phyloP scores from a whole-genome alignment of 2,329 filamentous ascomycete species.

The Arthrobotrys musiformis region DNA sequence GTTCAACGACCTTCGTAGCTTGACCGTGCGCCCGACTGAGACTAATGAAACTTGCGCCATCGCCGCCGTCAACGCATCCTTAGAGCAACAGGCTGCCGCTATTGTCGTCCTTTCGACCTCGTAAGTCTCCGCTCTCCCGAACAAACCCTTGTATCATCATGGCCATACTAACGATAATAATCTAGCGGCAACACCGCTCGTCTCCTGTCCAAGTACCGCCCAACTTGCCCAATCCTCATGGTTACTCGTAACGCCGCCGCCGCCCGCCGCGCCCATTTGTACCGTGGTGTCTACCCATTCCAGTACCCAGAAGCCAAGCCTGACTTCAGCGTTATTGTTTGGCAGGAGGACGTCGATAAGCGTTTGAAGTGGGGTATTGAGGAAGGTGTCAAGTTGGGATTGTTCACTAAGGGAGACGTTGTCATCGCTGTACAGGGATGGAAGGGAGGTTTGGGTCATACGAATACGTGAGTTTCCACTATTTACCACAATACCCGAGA shows the following conservation, averaged over 20 bases:
- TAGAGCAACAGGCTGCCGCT: slow-evolving; percentile 95
- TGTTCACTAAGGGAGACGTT: slow-evolving; percentile 77
- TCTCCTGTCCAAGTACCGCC: slow-evolving; percentile 96
- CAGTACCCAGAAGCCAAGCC: slow-evolving; percentile 92
- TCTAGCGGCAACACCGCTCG: slow-evolving; percentile 87
- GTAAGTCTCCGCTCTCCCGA: slow-evolving; percentile 63
- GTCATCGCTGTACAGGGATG: slow-evolving; percentile 89
- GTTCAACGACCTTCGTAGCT: slow-evolving; percentile 91
- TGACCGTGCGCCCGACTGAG: slow-evolving; percentile 83
- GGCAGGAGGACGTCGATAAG: slow-evolving; percentile 98
- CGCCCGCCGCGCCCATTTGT: slow-evolving; percentile 90
- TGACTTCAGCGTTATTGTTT: slow-evolving; percentile 90
- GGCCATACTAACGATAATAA: slow-evolving; percentile 57
- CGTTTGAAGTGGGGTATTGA: slow-evolving; percentile 97
- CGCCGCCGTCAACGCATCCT: slow-evolving; percentile 92
- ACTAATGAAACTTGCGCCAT: slow-evolving; percentile 96
- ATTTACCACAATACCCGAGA: neutral
- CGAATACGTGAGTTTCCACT: slow-evolving; percentile 72
- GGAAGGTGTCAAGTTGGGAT: slow-evolving; percentile 83
- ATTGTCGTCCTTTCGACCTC: slow-evolving; percentile 96
- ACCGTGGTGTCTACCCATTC: slow-evolving; percentile 98
- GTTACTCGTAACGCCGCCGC: slow-evolving; percentile 87
- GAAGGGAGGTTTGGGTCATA: slow-evolving; percentile 91
- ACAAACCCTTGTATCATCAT: neutral
- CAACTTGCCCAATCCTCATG: slow-evolving; percentile 99